phyloP scores from a whole-genome alignment of 176 grass and related monocot genomes.

The Melocanna baccifera region DNA sequence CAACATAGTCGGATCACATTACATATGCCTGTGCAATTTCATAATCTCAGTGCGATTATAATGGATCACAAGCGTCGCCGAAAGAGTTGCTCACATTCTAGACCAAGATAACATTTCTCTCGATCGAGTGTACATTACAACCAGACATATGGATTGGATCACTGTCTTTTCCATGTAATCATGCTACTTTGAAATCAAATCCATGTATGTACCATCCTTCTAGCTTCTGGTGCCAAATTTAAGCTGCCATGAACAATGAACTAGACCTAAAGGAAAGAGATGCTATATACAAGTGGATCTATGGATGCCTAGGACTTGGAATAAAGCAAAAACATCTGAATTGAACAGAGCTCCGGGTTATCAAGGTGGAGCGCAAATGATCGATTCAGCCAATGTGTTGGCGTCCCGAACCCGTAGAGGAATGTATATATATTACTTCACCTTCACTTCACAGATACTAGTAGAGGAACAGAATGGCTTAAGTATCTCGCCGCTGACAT shows the following conservation, averaged over 20 bases:
- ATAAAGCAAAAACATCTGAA: constrained; percentile 21
- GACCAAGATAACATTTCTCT: constrained; percentile 7
- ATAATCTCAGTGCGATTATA: neutral
- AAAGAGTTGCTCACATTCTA: constrained; percentile 24
- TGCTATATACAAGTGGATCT: constrained; percentile 28
- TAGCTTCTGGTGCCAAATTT: neutral
- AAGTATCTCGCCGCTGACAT: constrained; percentile 64
- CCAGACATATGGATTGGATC: neutral
- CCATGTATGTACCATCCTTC: neutral
- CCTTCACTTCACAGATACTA: constrained; percentile 86
- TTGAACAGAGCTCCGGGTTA: constrained; percentile 53
- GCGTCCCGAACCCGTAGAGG: constrained; percentile 79
- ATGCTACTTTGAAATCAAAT: constrained; percentile 4
- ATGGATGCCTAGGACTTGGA: neutral
- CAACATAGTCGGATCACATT: constrained; percentile 9
- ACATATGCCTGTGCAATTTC: neutral
- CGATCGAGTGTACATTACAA: neutral
- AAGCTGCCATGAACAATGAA: neutral
- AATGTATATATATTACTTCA: constrained; percentile 88
- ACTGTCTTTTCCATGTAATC: neutral
- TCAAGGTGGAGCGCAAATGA: constrained; percentile 65
- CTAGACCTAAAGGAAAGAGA: constrained; percentile 32
- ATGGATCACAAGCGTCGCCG: neutral
- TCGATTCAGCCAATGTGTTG: constrained; percentile 48
- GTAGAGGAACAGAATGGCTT: constrained; percentile 69